Evolutionary conservation across 1,284 basidiomycete genomes (phyloP).

Genomic region (Mycosarcoma mackinlayi): DNA sequence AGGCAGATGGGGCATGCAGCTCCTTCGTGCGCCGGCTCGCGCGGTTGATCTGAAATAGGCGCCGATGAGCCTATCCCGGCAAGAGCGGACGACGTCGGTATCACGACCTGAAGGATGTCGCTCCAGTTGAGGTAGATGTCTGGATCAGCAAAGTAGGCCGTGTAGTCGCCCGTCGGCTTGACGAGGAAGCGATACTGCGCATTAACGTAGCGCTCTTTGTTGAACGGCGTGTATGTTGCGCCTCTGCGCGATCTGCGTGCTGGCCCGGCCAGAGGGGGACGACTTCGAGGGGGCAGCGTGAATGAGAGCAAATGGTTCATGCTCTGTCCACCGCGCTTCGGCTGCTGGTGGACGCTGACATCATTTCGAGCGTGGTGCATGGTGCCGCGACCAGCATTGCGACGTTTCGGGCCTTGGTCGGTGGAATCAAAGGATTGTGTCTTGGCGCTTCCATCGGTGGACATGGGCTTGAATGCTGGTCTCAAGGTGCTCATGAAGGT

Average conservation of each 20-base stretch:
- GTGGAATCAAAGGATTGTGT: conserved; percentile 19
- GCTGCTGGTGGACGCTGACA: conserved; percentile 24
- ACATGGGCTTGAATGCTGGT: conserved; percentile 44
- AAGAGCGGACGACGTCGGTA: conserved; percentile 76
- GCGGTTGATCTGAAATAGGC: conserved; percentile 37
- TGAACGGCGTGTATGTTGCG: conserved; percentile 55
- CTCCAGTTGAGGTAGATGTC: conserved; percentile 70
- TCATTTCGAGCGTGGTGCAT: conserved; percentile 27
- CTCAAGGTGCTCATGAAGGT: conserved; percentile 48
- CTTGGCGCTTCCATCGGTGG: conserved; percentile 32
- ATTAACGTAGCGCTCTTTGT: conserved; percentile 67
- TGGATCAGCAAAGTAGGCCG: conserved; percentile 62
- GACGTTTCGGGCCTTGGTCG: conserved; percentile 23
- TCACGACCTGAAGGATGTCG: conserved; percentile 94
- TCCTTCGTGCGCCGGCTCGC: conserved; percentile 72
- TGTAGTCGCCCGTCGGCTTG: conserved; percentile 66
- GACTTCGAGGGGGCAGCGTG: conserved; percentile 62
- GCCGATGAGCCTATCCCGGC: conserved; percentile 45
- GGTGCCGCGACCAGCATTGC: conserved; percentile 27
- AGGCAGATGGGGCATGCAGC: conserved; percentile 94
- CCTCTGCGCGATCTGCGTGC: conserved; percentile 51
- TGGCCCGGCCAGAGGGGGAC: conserved; percentile 50
- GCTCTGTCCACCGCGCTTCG: conserved; percentile 55
- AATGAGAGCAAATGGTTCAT: conserved; percentile 66
- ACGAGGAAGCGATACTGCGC: conserved; percentile 67